Conservation (phyloP, 1,284 basidiomycete species). For the Ceratobasidium papillatum region DNA sequence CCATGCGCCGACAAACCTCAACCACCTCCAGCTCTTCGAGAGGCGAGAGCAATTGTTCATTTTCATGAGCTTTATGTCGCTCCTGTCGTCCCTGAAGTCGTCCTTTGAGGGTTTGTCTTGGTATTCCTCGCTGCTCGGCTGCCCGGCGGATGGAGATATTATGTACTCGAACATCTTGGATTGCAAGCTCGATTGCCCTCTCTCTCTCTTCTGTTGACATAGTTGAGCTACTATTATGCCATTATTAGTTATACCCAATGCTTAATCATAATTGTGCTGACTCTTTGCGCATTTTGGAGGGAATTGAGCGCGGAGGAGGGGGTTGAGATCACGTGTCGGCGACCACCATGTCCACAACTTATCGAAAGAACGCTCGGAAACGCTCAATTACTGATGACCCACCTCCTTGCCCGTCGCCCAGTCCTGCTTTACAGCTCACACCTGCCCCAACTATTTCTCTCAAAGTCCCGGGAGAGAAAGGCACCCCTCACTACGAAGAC, state of each 20-base stretch:
- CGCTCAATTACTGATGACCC: too few species aligned
- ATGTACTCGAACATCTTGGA: constrained; percentile 1
- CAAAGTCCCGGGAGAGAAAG: too few species aligned
- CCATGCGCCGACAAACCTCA: not conserved
- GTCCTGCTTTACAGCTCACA: too few species aligned
- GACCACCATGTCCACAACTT: too few species aligned
- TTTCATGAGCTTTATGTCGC: constrained; percentile 1
- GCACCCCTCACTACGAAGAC: too few species aligned
- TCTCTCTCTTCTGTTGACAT: not conserved
- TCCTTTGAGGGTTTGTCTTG: not conserved
- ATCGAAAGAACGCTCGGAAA: too few species aligned
- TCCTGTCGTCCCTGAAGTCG: constrained; percentile 5
- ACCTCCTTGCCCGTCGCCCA: too few species aligned
- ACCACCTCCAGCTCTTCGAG: constrained; percentile 9
- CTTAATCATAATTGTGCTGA: not conserved
- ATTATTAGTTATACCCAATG: not conserved
- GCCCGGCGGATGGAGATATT: not conserved
- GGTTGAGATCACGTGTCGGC: not conserved
- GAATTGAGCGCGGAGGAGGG: too few species aligned
- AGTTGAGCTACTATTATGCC: not conserved
- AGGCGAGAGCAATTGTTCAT: constrained; percentile 4
- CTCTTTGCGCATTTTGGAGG: too few species aligned
- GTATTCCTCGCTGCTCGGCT: not conserved
- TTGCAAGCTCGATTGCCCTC: not conserved
- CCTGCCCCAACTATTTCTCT: too few species aligned